Base-by-base conservation (phyloP, 805 yeast species). In the Metschnikowia proteae region DNA sequence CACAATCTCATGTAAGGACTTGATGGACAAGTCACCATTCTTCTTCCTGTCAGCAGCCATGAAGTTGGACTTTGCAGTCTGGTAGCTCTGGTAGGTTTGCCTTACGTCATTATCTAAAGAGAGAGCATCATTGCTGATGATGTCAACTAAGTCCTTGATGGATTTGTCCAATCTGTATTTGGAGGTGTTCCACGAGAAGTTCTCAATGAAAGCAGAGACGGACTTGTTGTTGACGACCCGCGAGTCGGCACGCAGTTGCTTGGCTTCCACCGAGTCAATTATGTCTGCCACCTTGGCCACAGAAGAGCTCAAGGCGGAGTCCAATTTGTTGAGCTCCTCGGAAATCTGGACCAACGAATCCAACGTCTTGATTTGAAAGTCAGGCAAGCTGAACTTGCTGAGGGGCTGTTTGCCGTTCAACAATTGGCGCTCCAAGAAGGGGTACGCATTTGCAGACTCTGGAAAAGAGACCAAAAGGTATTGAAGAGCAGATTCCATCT, bases 341-440 rank as follows among this genome's bases (percentile, higher is more conserved):
- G 91, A 82, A 68, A 91, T 91, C 59, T 86, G 83, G 47, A 94
- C 95, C 51, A 94, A 77, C 29, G 90, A 84, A 68, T 94, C 99
- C 62, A 94, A 78, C 9, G 98, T 91, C 28, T 97, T 97, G 54
- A 94, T 88, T 67, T 94, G 92, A 69, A 94, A 92, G 53, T 77
- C 82, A 6, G 98, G 98, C 45, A 90, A 74, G 32, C 74, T 71
- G 50, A 86, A 79, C 48, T 76, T 71, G 46, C 75, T 66, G 31
- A 88, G 73, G 43, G 80, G 82, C 36, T 79, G 75, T 56, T 73
- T 76, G 22, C 90, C 91, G 23, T 75, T 79, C 51, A 78, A 68
- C 50, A 85, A 69, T 29, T 71, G 65, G 45, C 75, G 66, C 55
- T 82, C 81, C 50, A 88, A 67, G 83, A 85, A 84, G 48, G 67